Evolutionary conservation across 768 basidiomycete species (phyloP).

Genomic region (Daedaleopsis sinensis): DNA sequence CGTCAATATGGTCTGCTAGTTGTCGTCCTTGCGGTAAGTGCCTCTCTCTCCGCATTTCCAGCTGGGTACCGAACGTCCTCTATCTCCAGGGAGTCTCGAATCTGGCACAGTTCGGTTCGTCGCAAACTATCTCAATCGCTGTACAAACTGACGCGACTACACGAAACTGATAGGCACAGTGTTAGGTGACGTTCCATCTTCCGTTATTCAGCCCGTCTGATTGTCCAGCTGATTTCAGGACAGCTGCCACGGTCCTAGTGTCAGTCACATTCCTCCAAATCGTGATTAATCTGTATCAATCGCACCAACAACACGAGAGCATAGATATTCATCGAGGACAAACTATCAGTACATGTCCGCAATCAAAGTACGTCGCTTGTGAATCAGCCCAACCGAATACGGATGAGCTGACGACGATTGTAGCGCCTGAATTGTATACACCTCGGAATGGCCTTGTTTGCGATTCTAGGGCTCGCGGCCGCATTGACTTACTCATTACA

Average conservation of each 20-base stretch:
- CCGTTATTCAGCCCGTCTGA: too few relatives aligned
- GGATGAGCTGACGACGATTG: not conserved
- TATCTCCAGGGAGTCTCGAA: not conserved
- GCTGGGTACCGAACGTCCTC: too few relatives aligned
- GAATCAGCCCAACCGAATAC: not conserved
- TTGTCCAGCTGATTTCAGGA: not conserved
- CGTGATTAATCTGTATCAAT: too few relatives aligned
- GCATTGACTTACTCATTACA: constrained; percentile 2
- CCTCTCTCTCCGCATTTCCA: not conserved
- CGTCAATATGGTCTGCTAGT: not conserved
- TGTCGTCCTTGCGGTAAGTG: not conserved
- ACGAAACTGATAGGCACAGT: not conserved
- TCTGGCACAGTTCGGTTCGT: not conserved
- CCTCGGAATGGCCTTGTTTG: not conserved
- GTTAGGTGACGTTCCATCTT: not conserved
- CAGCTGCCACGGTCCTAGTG: constrained; percentile 1
- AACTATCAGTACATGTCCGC: not conserved
- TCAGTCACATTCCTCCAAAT: not conserved
- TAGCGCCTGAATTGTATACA: constrained; percentile 7
- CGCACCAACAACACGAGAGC: too few relatives aligned
- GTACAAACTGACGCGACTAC: too few relatives aligned
- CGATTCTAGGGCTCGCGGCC: constrained; percentile 2
- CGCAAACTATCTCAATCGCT: not conserved
- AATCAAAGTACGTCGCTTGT: not conserved
- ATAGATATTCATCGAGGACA: not conserved